Base-by-base conservation (phyloP, 176 grass and related monocot genomes). In the Alopecurus myosuroides region DNA sequence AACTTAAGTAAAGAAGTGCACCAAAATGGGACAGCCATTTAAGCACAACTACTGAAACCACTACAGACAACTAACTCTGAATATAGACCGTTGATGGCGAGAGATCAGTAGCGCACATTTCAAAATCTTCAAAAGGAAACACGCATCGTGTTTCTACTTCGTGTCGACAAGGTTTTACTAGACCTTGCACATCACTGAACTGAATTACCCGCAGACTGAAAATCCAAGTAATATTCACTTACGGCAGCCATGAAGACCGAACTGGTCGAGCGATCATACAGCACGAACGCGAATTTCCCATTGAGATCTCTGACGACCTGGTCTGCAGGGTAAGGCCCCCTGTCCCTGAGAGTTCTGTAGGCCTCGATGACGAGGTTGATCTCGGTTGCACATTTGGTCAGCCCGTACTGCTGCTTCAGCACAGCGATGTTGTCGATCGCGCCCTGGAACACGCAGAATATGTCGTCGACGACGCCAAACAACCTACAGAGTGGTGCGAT, bases 331-430 rank as follows among this genome's bases (percentile, higher is more conserved):
- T 91, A 94, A 83, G 95, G 92, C 28, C 95, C 95, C 60, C 92
- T 89, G 88, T 97, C 95, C 64, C 95, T 94, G 74, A 91, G 77
- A 25, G 92, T 88, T 78, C 90, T 92, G 70, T 97, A 94, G 11
- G 92, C 92, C 61, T 97, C 95, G 40, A 94, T 93, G 20, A 97
- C 37, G 53, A 97, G 89, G 72, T 86, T 86, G 81, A 92, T 85
- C 70, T 97, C 95, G 60, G 87, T 94, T 4, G 82, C 76, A 20
- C 25, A 82, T 77, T 97, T 91, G 57, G 79, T 73, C 30, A 97
- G 91, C 58, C 95, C 95, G 76, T 97, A 97, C 33, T 93, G 90
- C 81, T 94, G 90, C 66, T 94, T 97, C 48, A 94, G 85, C 68
- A 81, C 20, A 34, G 88, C 77, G 39, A 97, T 69, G 86, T 97